Base-by-base conservation (phyloP, 1,139 yeast genomes). In the Yamadazyma friedrichii region DNA sequence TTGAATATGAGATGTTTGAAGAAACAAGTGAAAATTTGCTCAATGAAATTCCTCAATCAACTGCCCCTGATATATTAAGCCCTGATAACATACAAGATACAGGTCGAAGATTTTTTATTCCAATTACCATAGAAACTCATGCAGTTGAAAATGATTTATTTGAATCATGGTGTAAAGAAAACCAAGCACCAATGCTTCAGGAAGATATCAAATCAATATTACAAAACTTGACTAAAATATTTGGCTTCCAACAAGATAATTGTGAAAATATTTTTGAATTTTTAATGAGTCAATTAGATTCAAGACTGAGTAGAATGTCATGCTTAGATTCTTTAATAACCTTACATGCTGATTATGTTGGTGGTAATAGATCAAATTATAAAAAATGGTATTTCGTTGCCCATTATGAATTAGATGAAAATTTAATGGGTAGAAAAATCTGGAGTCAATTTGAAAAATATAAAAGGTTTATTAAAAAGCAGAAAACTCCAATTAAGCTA, bases 361-460 rank as follows among this genome's bases (percentile, higher is more conserved):
- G 75, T 1, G 76, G 76, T 0, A 59, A 60, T 8, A 49, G 54
- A 33, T 53, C 76, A 5, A 71, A 71, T 48, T 71, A 61, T 46
- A 62, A 64, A 42, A 67, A 64, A 43, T 71, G 76, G 77, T 67
- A 63, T 44, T 64, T 69, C 48, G 61, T 65, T 15, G 65, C 69
- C 8, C 64, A 61, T 17, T 53, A 42, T 43, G 61, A 55, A 35
- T 35, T 56, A 13, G 62, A 57, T 41, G 52, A 51, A 41, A 43
- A 43, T 15, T 26, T 53, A 6, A 31, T 39, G 3, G 44, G 46
- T n/a, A 15, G 39, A 9, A 47, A 46, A 15, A 44, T 51, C 10
- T 54, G 57, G 55, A 35, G 41, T 4, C 29, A 33, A 3, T 49
- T 44, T 30, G 37, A 42, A 9, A 42, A 42, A 20, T 44, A 41